Evolutionary conservation across 306 rosid genomes (phyloP).

Genomic region (Malus orientalis): DNA sequence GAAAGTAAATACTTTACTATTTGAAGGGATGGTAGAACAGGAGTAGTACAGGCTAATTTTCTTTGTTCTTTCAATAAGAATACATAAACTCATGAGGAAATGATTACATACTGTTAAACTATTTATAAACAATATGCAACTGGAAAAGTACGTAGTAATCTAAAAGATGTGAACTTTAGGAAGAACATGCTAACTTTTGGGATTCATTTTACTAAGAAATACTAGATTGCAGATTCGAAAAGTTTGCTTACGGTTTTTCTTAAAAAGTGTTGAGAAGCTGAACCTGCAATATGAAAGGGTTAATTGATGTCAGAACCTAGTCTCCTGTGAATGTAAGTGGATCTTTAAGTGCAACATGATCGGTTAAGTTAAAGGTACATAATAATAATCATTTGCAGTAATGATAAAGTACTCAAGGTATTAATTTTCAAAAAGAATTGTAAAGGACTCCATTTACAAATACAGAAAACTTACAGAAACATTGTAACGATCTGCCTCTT

Average conservation of each 20-base stretch:
- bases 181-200: not conserved
- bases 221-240: slow-evolving; percentile 9
- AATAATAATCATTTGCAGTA: not conserved
- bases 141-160: not conserved
- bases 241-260: slow-evolving; percentile 71
- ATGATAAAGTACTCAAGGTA: not conserved
- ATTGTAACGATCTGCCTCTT: slow-evolving; percentile 67
- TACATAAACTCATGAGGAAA: not conserved
- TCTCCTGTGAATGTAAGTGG: slow-evolving; percentile 1
- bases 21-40: slow-evolving; percentile 9
- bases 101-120: not conserved
- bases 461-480: slow-evolving; percentile 50
- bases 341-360: not conserved
- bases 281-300: slow-evolving; percentile 63
- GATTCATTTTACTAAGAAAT: slow-evolving; percentile 1
- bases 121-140: not conserved
- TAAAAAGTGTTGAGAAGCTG: slow-evolving; percentile 91
- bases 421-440: not conserved
- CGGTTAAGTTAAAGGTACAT: not conserved
- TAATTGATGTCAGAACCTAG: slow-evolving; percentile 25
- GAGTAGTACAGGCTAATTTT: slow-evolving; percentile 1
- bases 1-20: slow-evolving; percentile 16
- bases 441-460: not conserved
- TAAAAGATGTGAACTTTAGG: not conserved
- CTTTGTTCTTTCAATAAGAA: not conserved